Conservation (phyloP, 2,329 filamentous ascomycete species). For the Botryotinia globosa region DNA sequence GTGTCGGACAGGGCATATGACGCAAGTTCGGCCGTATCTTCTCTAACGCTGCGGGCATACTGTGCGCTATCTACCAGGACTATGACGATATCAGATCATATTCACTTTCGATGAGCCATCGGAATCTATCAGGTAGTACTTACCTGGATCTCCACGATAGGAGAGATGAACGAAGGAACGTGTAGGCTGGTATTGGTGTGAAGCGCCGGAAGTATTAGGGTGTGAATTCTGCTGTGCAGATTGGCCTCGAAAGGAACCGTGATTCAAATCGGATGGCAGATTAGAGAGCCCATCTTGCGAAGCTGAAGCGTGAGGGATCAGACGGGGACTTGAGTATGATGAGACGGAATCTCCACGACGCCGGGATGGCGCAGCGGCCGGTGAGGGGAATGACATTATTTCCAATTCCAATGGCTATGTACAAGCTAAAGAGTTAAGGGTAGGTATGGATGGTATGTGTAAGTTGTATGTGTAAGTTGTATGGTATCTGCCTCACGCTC, state of each 20-base stretch:
- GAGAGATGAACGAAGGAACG: slow-evolving; percentile 70
- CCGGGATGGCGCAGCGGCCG: slow-evolving; percentile 28
- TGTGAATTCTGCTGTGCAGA: slow-evolving; percentile 23
- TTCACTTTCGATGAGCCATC: slow-evolving; percentile 1
- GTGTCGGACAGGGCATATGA: slow-evolving; percentile 73
- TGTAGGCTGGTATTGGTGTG: slow-evolving; percentile 59
- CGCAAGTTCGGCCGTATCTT: slow-evolving; percentile 84
- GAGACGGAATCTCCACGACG: slow-evolving; percentile 26
- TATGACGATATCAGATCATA: slow-evolving; percentile 31
- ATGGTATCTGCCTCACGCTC: slow-evolving; percentile 16
- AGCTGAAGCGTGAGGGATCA: slow-evolving; percentile 31
- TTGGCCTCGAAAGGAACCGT: slow-evolving; percentile 31
- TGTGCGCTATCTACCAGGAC: slow-evolving; percentile 64
- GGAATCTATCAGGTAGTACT: background rate
- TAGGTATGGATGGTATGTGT: background rate
- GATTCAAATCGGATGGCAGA: slow-evolving; percentile 25
- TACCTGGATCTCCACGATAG: slow-evolving; percentile 58
- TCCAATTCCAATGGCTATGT: background rate
- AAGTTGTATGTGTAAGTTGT: background rate
- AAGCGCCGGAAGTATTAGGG: slow-evolving; percentile 26
- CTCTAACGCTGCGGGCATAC: slow-evolving; percentile 75
- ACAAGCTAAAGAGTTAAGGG: background rate
- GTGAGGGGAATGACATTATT: slow-evolving; percentile 33
- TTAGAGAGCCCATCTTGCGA: slow-evolving; percentile 26
- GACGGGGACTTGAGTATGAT: slow-evolving; percentile 33